Evolutionary conservation across 2,329 filamentous ascomycete genomes (phyloP).

Genomic region (Pseudonectria buxi): DNA sequence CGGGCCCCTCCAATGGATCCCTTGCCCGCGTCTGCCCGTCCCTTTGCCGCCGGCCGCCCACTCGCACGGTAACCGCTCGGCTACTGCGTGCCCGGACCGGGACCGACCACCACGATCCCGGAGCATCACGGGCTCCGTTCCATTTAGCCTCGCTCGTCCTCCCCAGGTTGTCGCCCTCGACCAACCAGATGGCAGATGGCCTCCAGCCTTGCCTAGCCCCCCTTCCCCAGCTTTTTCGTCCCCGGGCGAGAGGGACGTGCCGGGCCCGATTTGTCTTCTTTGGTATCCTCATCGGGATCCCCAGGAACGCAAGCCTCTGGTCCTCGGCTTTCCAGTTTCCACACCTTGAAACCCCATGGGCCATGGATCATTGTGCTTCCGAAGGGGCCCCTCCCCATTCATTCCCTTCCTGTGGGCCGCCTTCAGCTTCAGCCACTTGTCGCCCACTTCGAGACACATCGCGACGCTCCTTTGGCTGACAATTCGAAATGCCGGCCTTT

Average conservation of each 20-base stretch:
- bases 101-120: constrained; percentile 20
- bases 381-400: constrained; percentile 1
- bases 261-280: too few relatives aligned
- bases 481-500: too few relatives aligned
- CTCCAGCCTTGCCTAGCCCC: constrained; percentile 19
- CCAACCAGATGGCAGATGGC: neutral
- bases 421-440: constrained; percentile 9
- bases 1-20: neutral
- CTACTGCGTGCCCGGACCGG: constrained; percentile 14
- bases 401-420: constrained; percentile 7
- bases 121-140: constrained; percentile 23
- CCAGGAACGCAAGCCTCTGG: constrained; percentile 14
- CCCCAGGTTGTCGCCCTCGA: too few relatives aligned
- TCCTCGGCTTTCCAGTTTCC: too few relatives aligned
- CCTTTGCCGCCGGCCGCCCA: neutral
- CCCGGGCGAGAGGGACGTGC: constrained; percentile 9
- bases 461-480: too few relatives aligned
- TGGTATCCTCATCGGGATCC: constrained; percentile 22
- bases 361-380: too few relatives aligned
- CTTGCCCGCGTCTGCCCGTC: neutral
- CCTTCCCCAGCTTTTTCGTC: constrained; percentile 18
- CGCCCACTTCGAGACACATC: constrained; percentile 1
- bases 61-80: constrained; percentile 19
- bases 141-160: constrained; percentile 14
- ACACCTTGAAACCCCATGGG: too few relatives aligned